Evolutionary conservation across 1,139 yeast genomes (phyloP), one percentile per base, ranked within the genome.

Genomic region (Blastobotrys serpentis): DNA sequence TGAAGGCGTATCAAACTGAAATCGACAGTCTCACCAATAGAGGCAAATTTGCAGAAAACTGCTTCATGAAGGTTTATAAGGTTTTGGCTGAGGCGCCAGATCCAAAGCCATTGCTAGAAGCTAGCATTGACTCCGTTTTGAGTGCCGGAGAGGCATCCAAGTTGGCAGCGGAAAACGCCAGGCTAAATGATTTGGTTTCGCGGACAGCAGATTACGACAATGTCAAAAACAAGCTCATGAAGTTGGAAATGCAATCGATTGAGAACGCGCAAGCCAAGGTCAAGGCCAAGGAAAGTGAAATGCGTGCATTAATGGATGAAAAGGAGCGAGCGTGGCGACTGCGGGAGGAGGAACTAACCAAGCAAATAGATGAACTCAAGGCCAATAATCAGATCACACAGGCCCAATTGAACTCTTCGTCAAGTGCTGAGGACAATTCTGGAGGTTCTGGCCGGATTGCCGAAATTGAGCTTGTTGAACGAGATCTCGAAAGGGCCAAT

Each of bases 41-140:
- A 57, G 81, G 87, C 54, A 88, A 89, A 62, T 73, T 68, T 44
- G 81, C 86, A 1, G 98, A 92, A 62, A 73, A 75, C 32, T 75
- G 81, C 43, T 84, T 92, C 61, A 79, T 89, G 66, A 82, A 82
- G 18, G 72, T 87, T 22, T 90, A 90, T 69, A 74, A 89, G 51
- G 71, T 79, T 21, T 70, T 92, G 11, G 87, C 89, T 1, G 96
- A 90, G 62, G 92, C 95, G 0, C 97, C 98, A 0, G 97, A 92
- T 67, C 98, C 98, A 2, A 78, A 77, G 52, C 95, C 96, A 2
- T 68, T 90, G 42, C 70, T 90, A 50, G 88, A 86, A 59, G 76
- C 79, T 32, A 80, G 94, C 2, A 67, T 86, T 29, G 87, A 84
- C 48, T 78, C 87, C 2, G 82, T 85, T n/a, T 67, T 76, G 10